Evolutionary conservation across 495 filamentous ascomycete genomes (phyloP), one percentile per base, ranked within the genome.

Genomic region (Podospora pseudopauciseta): DNA sequence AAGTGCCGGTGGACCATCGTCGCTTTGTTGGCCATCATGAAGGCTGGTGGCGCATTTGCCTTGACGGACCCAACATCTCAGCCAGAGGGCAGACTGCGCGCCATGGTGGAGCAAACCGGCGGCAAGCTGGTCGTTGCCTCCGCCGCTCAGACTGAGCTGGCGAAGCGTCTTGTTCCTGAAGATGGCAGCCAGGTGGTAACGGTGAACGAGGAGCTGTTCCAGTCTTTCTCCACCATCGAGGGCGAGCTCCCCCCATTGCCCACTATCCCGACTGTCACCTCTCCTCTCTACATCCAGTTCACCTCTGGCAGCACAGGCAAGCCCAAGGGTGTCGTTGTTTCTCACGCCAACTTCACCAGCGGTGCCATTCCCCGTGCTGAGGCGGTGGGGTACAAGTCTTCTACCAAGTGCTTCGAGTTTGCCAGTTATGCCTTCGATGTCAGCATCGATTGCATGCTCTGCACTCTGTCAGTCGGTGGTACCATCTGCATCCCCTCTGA

Each of bases 401-500:
- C 75, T 4, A 81, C 82, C 2, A 73, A 81, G 4, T 76, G 80
- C 11, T 78, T 84, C 28, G 82, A 87, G 65, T 86, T 86, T 65
- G 80, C 82, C 0, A 79, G 81, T 7, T 85, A 81, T 68, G 74
- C 78, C n/a, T 87, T 86, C 61, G 85, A 85, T 55, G 81, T 83
- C 4, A 80, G 79, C 57, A 80, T 86, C 58, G 77, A 80, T 67
- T 83, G 85, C 62, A 86, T 87, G 71, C 73, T 82, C 3, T 81
- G 77, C 60, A 85, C 85, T 0, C 71, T 88, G 2, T 71, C 73
- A 27, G 76, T 78, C 4, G 89, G 89, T 32, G 88, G 86, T 4
- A 89, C 87, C 67, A 80, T 91, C 9, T 91, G 89, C 72, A 82
- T 90, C n/a, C 85, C 85, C 0, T 81, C 80, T 1, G 84, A 90